Percentiles rank a stretch among this genome's conserved stretches.
These are phyloP conservation scores for Plasmodiophora brassicae DNA, from an alignment of 208 protist species.

Conservation along the genomic window DNA sequence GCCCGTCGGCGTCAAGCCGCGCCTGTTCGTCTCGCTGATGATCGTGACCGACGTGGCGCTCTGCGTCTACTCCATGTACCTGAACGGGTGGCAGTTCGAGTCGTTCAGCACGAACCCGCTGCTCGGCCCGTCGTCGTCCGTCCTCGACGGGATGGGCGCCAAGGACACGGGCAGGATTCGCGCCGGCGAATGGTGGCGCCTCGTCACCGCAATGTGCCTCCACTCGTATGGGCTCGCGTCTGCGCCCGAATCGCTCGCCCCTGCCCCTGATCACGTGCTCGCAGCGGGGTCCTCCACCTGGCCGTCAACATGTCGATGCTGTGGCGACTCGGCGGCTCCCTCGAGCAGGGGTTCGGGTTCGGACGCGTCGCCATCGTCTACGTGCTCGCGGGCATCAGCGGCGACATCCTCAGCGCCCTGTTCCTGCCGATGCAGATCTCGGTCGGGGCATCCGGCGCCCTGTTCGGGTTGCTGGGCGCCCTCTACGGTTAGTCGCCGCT, in stretches of 20 bases:
- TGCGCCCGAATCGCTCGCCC: too few relatives aligned
- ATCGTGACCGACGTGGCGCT: neutral
- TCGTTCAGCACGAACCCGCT: neutral
- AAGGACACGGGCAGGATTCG: neutral
- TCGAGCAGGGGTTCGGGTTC: neutral
- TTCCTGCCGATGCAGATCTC: slow-evolving; percentile 25
- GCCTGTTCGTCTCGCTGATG: neutral
- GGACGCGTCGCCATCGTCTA: neutral
- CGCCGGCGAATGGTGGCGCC: neutral
- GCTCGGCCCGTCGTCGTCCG: neutral
- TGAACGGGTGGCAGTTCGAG: neutral
- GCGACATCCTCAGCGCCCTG: neutral
- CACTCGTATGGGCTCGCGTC: too few relatives aligned
- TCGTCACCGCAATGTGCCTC: slow-evolving; percentile 4
- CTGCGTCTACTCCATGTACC: neutral
- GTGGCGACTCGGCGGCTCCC: neutral
- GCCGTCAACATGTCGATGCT: neutral
- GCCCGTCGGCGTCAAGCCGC: too few relatives aligned
- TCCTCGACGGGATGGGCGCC: slow-evolving; percentile 14
- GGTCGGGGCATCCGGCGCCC: slow-evolving; percentile 23
- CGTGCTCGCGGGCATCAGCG: neutral
- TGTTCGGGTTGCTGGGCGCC: neutral
- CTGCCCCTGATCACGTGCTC: too few relatives aligned
- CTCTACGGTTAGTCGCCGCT: too few relatives aligned
- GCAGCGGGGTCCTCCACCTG: neutral